Percentiles rank a stretch among this genome's conserved stretches.
Conservation (phyloP, 352 stramenopile genomes). For the Globisporangium splendens region DNA sequence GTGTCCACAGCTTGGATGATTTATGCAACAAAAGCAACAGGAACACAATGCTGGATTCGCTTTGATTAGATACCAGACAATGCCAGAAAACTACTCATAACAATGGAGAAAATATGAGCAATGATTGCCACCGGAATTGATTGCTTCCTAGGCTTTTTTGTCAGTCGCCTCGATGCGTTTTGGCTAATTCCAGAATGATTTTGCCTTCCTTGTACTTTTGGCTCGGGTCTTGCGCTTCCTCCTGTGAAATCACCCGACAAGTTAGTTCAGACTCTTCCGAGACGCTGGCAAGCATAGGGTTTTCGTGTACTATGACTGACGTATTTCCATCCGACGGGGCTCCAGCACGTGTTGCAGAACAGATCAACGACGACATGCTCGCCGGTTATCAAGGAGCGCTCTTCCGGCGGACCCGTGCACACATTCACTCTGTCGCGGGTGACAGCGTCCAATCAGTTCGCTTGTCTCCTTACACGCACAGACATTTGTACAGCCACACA, state of each 20-base stretch:
- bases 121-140: too few species aligned
- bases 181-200: constrained; percentile 95
- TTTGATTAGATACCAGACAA: too few species aligned
- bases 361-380: constrained; percentile 93
- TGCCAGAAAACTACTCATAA: too few species aligned
- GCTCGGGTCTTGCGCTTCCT: constrained; percentile 89
- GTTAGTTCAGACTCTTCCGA: background rate
- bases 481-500: background rate
- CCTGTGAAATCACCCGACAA: constrained; percentile 26
- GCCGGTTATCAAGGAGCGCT: constrained; percentile 92
- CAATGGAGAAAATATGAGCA: too few species aligned
- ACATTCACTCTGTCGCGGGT: constrained; percentile 87
- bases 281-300: background rate
- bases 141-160: too few species aligned
- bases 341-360: constrained; percentile 91
- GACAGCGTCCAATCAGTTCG: background rate
- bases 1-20: too few species aligned
- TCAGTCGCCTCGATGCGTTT: constrained; percentile 52
- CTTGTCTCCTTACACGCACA: background rate
- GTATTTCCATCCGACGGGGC: constrained; percentile 94
- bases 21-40: too few species aligned
- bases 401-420: constrained; percentile 77
- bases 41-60: too few species aligned
- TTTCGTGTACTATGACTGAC: constrained; percentile 14
- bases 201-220: constrained; percentile 98